Evolutionary conservation across 2,329 filamentous ascomycete genomes (phyloP), one percentile per base, ranked within the genome.

Genomic region (Pezicula rhizophila): DNA sequence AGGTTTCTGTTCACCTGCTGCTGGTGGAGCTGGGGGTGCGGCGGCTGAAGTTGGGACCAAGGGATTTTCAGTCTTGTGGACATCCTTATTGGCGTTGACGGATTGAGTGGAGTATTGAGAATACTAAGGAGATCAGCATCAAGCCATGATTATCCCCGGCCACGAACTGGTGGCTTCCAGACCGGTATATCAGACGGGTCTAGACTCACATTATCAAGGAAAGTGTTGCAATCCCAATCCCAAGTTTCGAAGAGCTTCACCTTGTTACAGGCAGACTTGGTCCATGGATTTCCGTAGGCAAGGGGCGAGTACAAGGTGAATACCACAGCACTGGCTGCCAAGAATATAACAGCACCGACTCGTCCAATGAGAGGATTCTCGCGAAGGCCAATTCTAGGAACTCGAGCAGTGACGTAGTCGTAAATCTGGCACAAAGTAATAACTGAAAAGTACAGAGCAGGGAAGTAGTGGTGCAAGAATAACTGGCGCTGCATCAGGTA

Each of bases 141-240:
- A 28, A 12, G 15, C 25, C 31, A 37, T 46, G 39, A 38, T 49
- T 47, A 47, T 17, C 25, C n/a, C 31, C 47, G 31, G 39, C 51
- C 50, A 34, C 57, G 58, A 37, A 35, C 54, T n/a, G 57, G 56
- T 31, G 60, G 49, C n/a, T 42, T 42, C 44, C 48, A 44, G 38
- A 43, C 20, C 15, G 68, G 64, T 49, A 66, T 38, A 25, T 49
- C 54, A 47, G 45, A 49, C 50, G 37, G 39, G 11, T 35, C 42
- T 40, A 47, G 45, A 85, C 88, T 87, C 83, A 96, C 91, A 65
- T 82, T 83, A 57, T 84, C 84, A 60, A 85, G 76, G 74, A 99
- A 99, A 52, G 80, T 91, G 68, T 95, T 96, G 79, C 93, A 99
- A 69, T 99, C 93, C 79, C 92, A 99, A 66, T 99, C 93, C 93